Evolutionary conservation across 148 eudicot genomes (phyloP), one percentile per base, ranked within the genome.

Genomic region (Euryodendron excelsum): DNA sequence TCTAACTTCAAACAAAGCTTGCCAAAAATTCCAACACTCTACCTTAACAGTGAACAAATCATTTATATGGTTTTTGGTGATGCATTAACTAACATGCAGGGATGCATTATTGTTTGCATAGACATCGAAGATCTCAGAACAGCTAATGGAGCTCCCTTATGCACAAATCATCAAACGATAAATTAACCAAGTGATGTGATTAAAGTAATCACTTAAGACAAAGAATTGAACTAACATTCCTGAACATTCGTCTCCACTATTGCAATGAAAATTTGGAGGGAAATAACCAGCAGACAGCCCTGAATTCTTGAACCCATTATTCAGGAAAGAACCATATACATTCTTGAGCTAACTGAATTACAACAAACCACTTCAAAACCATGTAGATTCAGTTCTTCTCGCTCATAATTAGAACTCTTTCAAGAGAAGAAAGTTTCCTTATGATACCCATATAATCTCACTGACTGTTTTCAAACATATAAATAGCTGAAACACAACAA

Each of bases 181-280:
- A 1, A n/a, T n/a, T n/a, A n/a, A n/a, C n/a, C n/a, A n/a, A n/a
- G n/a, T n/a, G n/a, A n/a, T n/a, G n/a, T n/a, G n/a, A n/a, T n/a
- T n/a, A n/a, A n/a, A n/a, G n/a, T n/a, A n/a, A n/a, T n/a, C n/a
- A n/a, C n/a, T n/a, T 21, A 72, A 30, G 50, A 69, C 33, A 61
- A 36, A 68, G 68, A 59, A 56, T 7, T 10, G 62, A 81, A 85
- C 91, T 90, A 76, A 92, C 96, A 80, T 41, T 91, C 96, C 21
- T 80, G 64, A n/a, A 59, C n/a, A 74, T 82, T 23, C 21, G 86
- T 88, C 58, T 78, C 75, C 2, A 86, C 83, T 52, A 63, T 69
- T 77, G 73, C 72, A 59, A 58, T 12, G 3, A 79, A 79, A 30
- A 76, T 39, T 61, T 71, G 89, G 36, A 83, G 21, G 61, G 63